Base-by-base conservation (phyloP, 805 yeast species). In the Barnettozyma vustinii region DNA sequence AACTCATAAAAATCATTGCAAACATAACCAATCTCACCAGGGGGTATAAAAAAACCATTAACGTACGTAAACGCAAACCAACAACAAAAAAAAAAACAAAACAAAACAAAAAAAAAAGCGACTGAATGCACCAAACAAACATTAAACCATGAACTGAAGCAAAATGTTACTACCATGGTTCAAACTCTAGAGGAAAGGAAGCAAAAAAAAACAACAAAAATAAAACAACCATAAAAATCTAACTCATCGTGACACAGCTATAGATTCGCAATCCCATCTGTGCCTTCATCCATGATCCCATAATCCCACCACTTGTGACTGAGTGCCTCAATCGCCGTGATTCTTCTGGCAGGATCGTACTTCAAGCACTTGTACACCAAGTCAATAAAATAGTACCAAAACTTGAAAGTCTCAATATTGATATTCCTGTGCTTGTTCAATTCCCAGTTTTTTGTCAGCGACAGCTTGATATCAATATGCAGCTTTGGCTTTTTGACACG, bases 361-460 rank as follows among this genome's bases (percentile, higher is more conserved):
- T 76, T 81, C 52, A 88, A 77, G 59, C 87, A 73, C 56, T 75
- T 76, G 51, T 75, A 77, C 53, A 87, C 69, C 56, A 88, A 71
- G 64, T 88, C 96, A 45, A 75, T 68, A 64, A 90, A 90, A 66
- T 77, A 77, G 72, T 79, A 85, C 97, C 97, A 91, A 65, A 89
- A 89, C 41, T 79, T 74, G 62, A 84, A 84, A 48, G 81, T 79
- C 40, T 84, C 85, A 64, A 72, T 64, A 67, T 82, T 72, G 57
- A 67, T 52, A 49, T 67, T 64, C 52, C 63, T 66, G 50, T 71
- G 69, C 50, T 62, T 64, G 47, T 58, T 59, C 12, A 20, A 30
- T 9, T 47, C 55, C 61, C 60, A 60, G 35, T 57, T 60, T 36
- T 46, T 50, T 20, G 48, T 41, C 4, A 60, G 26, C 2, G 61